Conservation (phyloP, 192 early-diverging fungal species). For the Podochytrium sp. region DNA sequence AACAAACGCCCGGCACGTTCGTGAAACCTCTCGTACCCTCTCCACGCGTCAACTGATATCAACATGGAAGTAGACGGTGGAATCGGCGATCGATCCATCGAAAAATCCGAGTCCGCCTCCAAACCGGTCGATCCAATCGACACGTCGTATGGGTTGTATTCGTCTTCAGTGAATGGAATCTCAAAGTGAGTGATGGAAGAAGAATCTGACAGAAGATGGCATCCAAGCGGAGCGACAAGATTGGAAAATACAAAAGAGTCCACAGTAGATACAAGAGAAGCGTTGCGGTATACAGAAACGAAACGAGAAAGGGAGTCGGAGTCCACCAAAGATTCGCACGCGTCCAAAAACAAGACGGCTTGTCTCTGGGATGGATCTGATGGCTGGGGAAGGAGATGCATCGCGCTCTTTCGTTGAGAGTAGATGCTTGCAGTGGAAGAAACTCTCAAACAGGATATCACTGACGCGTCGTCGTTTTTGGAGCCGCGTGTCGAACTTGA, state of each 20-base stretch:
- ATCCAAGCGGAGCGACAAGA: background rate
- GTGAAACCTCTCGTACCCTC: background rate
- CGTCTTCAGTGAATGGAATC: constrained; percentile 1
- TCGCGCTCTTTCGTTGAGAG: too few species aligned
- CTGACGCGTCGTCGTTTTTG: too few species aligned
- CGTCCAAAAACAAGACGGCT: constrained; percentile 14
- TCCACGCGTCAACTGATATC: background rate
- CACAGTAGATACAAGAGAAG: background rate
- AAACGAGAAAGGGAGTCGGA: background rate
- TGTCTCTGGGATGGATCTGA: too few species aligned
- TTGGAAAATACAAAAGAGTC: background rate
- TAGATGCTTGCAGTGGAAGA: too few species aligned
- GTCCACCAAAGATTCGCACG: constrained; percentile 11
- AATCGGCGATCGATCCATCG: background rate
- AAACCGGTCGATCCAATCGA: background rate
- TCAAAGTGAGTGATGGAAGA: background rate
- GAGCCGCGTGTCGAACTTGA: too few species aligned
- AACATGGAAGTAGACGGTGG: constrained; percentile 24
- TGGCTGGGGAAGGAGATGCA: too few species aligned
- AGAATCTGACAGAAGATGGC: background rate
- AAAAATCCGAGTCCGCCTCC: background rate
- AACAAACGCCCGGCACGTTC: background rate
- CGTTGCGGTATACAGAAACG: background rate
- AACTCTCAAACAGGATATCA: too few species aligned
- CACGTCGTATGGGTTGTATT: constrained; percentile 17